phyloP scores from a whole-genome alignment of 2,329 filamentous ascomycete species.

The Xenoacremonium recifei region DNA sequence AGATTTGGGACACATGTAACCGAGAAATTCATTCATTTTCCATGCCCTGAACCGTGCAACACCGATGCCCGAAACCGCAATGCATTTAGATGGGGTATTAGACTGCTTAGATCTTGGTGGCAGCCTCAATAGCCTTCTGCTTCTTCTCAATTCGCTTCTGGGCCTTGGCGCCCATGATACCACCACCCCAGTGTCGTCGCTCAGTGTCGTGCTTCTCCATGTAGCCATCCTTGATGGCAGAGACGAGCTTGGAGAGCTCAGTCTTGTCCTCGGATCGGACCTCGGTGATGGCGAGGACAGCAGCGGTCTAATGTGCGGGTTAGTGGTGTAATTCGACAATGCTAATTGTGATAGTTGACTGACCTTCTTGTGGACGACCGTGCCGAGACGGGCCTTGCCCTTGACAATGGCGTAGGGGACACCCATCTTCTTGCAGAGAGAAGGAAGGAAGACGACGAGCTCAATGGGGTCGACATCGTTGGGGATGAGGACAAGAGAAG shows the following conservation, averaged over 20 bases:
- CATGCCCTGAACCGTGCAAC: slow-evolving; percentile 42
- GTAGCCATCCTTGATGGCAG: slow-evolving; percentile 97
- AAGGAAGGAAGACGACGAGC: slow-evolving; percentile 97
- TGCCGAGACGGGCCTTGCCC: slow-evolving; percentile 99
- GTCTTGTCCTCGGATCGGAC: slow-evolving; percentile 97
- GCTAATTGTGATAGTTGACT: slow-evolving; percentile 13
- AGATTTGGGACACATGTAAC: slow-evolving; percentile 29
- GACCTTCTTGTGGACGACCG: slow-evolving; percentile 99
- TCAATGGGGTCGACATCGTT: slow-evolving; percentile 99
- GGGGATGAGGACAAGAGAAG: slow-evolving; percentile 93
- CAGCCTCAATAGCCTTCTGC: slow-evolving; percentile 88
- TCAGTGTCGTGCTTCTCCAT: slow-evolving; percentile 90
- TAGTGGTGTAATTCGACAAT: slow-evolving; percentile 24
- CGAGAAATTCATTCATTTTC: slow-evolving; percentile 42
- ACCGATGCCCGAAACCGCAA: slow-evolving; percentile 39
- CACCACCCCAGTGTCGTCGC: slow-evolving; percentile 96
- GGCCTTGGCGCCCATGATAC: slow-evolving; percentile 98
- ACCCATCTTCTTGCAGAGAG: slow-evolving; percentile 99
- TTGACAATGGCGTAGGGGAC: slow-evolving; percentile 98
- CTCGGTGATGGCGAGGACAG: slow-evolving; percentile 93
- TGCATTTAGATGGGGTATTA: slow-evolving; percentile 38
- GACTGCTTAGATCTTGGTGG: slow-evolving; percentile 89
- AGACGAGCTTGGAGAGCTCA: slow-evolving; percentile 95
- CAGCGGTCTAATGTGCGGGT: slow-evolving; percentile 74
- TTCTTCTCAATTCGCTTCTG: slow-evolving; percentile 76